A percentile compares a stretch with the other conserved stretches of the same genome.
phyloP scores from a whole-genome alignment of 352 stramenopile species.

The Elongisporangium undulatum region DNA sequence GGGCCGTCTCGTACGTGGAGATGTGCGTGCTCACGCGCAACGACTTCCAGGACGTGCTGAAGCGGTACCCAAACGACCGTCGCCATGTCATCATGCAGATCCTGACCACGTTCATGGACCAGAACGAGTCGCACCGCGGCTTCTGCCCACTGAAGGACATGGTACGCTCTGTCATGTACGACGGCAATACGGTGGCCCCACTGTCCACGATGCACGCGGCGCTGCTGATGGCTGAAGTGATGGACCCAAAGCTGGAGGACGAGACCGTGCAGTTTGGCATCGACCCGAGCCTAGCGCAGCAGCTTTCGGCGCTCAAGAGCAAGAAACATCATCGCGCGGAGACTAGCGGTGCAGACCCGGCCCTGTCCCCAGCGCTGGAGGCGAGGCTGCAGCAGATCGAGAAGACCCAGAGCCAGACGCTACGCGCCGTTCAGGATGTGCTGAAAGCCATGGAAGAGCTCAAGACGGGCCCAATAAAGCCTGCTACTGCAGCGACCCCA shows the following conservation, averaged over 20 bases:
- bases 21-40: constrained; percentile 37
- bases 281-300: constrained; percentile 1
- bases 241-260: constrained; percentile 20
- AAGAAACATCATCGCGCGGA: background rate
- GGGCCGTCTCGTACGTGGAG: constrained; percentile 36
- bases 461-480: background rate
- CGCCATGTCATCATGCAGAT: constrained; percentile 28
- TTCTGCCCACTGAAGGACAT: constrained; percentile 19
- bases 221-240: constrained; percentile 1
- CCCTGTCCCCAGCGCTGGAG: background rate
- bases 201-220: background rate
- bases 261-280: constrained; percentile 23
- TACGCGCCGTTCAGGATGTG: background rate
- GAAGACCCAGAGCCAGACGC: background rate
- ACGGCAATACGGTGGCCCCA: background rate
- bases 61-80: constrained; percentile 22
- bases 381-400: background rate
- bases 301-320: background rate
- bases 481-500: too few species aligned
- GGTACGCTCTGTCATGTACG: constrained; percentile 13
- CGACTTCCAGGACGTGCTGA: constrained; percentile 26
- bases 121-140: constrained; percentile 25
- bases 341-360: background rate
- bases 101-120: constrained; percentile 23
- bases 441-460: background rate